Base-by-base conservation (phyloP, 179 eudicot genomes). In the Drosera spatulata region DNA sequence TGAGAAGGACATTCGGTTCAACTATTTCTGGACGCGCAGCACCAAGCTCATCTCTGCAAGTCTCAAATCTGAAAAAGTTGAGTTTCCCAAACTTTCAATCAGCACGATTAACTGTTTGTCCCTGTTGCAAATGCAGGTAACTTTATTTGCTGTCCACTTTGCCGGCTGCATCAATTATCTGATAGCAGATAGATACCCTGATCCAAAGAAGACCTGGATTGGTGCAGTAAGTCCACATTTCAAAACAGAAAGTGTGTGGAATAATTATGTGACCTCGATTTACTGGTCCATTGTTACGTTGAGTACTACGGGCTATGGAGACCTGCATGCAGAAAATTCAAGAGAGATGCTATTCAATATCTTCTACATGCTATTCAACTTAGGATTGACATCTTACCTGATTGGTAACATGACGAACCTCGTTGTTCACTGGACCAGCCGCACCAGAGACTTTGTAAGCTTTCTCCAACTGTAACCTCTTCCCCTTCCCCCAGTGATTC, bases 351-450 rank as follows among this genome's bases (percentile, higher is more conserved):
- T 91, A 10, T 86, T 91, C 55, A 80, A 62, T 46, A 80, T 83
- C 22, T 72, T 82, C 43, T 91, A 76, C 79, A 88, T 91, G 95
- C 73, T 91, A 3, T 91, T 91, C 80, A 88, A 91, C 67, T 66
- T 88, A 41, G 96, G 96, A 14, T 75, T 91, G 63, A 88, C 95
- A 7, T 77, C 99, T 2, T 93, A 93, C 78, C 73, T 93, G 57
- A 89, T 93, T 38, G 99, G 99, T 5, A 93, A 93, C 75, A 93
- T 93, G 99, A 93, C 99, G 2, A 93, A 89, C 49, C 88, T 93
- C 47, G 93, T 93, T 3, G 99, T 93, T 62, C 88, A 86, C 46
- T 68, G 97, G 91, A 90, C 97, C 52, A 82, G 97, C 71, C 90
- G 87, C 61, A 94, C 99, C 22, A 71, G 91, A 75, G 76, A 56